phyloP scores from a whole-genome alignment of 495 filamentous ascomycete species.

The Endocarpon pusillum region DNA sequence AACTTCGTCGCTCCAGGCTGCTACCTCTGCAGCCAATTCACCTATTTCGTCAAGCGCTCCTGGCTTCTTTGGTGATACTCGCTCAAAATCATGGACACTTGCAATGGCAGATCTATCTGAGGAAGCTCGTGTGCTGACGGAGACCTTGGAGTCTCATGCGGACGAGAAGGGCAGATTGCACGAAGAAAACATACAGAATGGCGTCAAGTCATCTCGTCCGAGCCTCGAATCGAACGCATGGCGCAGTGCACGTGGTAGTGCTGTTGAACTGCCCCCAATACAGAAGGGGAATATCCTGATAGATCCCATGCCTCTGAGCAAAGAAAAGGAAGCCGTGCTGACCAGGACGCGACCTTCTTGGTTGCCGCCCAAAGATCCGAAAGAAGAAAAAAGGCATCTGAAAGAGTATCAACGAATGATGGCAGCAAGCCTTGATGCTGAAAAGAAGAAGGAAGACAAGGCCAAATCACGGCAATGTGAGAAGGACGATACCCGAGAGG shows the following conservation, averaged over 20 bases:
- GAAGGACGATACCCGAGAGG: conserved; percentile 48
- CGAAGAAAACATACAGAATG: conserved; percentile 33
- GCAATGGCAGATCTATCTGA: conserved; percentile 64
- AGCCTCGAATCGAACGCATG: conserved; percentile 37
- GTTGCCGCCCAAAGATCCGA: conserved; percentile 86
- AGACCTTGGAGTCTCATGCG: conserved; percentile 74
- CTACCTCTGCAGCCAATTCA: neutral
- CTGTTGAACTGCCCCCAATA: conserved; percentile 59
- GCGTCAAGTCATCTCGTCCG: conserved; percentile 25
- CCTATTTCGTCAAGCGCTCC: conserved; percentile 5
- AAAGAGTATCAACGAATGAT: conserved; percentile 92
- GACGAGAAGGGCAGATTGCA: conserved; percentile 39
- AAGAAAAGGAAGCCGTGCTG: conserved; percentile 87
- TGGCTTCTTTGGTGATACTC: conserved; percentile 21
- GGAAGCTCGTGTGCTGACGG: conserved; percentile 76
- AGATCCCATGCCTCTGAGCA: conserved; percentile 85
- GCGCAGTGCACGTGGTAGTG: conserved; percentile 25
- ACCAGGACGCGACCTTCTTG: conserved; percentile 84
- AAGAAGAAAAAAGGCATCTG: conserved; percentile 80
- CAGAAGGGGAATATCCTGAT: conserved; percentile 86
- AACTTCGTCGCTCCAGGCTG: conserved; percentile 5
- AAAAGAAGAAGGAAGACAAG: conserved; percentile 32
- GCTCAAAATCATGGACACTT: conserved; percentile 75
- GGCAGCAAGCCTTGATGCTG: conserved; percentile 56
- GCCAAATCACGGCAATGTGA: conserved; percentile 33